Evolutionary conservation across 106 monocot genomes (phyloP), one percentile per base, ranked within the genome.

Genomic region (Chionographis japonica): DNA sequence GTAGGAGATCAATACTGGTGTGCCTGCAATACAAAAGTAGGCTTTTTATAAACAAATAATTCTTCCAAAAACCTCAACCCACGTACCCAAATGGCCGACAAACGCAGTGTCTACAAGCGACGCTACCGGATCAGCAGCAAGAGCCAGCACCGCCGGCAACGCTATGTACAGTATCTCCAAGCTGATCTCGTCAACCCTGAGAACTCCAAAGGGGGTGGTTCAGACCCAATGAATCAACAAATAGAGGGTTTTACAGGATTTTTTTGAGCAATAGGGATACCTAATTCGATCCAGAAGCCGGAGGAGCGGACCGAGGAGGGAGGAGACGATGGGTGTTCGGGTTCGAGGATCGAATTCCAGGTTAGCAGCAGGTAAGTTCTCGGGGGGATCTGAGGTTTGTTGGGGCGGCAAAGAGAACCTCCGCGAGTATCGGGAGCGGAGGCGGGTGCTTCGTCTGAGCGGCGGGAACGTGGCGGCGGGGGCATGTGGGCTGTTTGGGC

Each of bases 91-190:
- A 79, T 97, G 95, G 12, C 95, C 95, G 49, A 97, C 79, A 41
- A 83, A 97, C 4, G 95, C 95, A 20, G 92, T 97, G 62, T 97
- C 92, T 7, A 97, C 86, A 12, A 97, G 72, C 12, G 95, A 92
- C 18, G 86, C 69, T 50, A 97, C 54, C 2, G 95, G 95, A 68
- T 97, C 95, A n/a, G 95, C 92, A 1, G 83, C 95, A 18, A 97
- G 84, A 15, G 92, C 86, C 54, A 97, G 65, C 12, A 71, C 89
- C 3, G 92, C 89, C 0, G 95, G 95, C 76, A 92, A 57, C 3
- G 89, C 95, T 12, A 97, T 89, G 64, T 53, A 76, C 14, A 89
- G 40, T 40, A 97, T 89, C 59, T 97, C 95, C 71, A 83, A 56
- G 17, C 77, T 75, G 36, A 92, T 67, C 51, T 53, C 76, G 61